Evolutionary conservation across 441 rosid species (phyloP).

Genomic region (Adansonia gregorii): DNA sequence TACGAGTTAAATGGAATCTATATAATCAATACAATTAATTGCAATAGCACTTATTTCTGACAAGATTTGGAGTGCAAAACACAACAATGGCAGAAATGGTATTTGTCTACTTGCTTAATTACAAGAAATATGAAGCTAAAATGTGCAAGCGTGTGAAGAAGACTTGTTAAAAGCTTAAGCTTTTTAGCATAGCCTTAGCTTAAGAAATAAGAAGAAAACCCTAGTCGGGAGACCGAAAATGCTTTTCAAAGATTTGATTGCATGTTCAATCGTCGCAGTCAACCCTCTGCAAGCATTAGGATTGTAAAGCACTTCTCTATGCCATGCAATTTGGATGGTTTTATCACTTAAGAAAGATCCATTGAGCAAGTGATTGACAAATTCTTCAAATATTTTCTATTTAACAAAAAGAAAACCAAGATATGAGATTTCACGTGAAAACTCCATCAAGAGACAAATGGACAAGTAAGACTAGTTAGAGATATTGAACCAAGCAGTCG

Average conservation of each 20-base stretch:
- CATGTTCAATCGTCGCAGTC: background rate
- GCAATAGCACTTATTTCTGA: background rate
- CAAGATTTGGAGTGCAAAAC: slow-evolving; percentile 13
- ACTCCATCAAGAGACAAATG: slow-evolving; percentile 6
- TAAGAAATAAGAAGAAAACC: slow-evolving; percentile 3
- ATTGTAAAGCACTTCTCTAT: background rate
- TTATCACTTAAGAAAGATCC: slow-evolving; percentile 10
- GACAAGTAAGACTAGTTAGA: background rate
- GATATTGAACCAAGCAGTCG: slow-evolving; percentile 3
- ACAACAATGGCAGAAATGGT: slow-evolving; percentile 1
- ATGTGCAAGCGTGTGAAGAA: background rate
- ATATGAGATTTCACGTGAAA: background rate
- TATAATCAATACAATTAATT: slow-evolving; percentile 10
- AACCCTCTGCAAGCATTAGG: background rate
- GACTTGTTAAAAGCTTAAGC: background rate
- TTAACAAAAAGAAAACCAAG: background rate
- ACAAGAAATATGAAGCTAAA: slow-evolving; percentile 1
- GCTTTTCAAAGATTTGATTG: background rate
- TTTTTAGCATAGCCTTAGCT: background rate
- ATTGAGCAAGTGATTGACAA: background rate
- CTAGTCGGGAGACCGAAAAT: background rate
- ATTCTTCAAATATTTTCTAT: background rate
- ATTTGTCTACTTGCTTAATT: background rate
- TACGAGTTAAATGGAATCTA: slow-evolving; percentile 3
- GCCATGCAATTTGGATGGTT: background rate